Evolutionary conservation across 176 grass and related monocot species (phyloP), one percentile per base, ranked within the genome.

Genomic region (Aechmea fasciata): DNA sequence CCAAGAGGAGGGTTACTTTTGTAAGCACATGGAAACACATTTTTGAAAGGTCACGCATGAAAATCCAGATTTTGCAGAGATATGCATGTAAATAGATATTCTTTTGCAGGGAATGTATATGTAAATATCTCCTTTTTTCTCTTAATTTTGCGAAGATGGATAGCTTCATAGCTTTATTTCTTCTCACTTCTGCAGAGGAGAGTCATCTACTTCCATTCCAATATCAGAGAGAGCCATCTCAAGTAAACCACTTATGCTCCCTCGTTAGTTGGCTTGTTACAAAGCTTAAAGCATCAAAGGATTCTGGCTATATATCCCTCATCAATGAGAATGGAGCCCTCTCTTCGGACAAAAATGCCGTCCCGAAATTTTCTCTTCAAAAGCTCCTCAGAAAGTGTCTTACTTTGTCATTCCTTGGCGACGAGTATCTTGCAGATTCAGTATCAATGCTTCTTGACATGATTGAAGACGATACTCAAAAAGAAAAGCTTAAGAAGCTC

Each of bases 401-500:
- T 51, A 72, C 49, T 68, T 75, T 90, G 55, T 84, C 79, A 25
- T 69, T 76, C 62, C 47, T 77, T 29, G 77, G 81, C 66, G 82
- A 90, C 76, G 83, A 72, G 66, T 75, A 83, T 76, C 59, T 92
- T 48, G 66, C 76, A 25, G 85, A 83, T 85, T 91, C 93, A 75
- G 79, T 63, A 64, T 13, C 77, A 25, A 52, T 90, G 48, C 80
- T 92, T 29, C 51, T 83, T 51, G 89, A 92, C 70, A 97, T 92
- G 94, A 49, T 78, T 2, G 61, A 67, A 52, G 57, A 73, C 72
- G 48, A 64, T 20, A 66, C 66, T 11, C 50, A 67, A 70, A 92
- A 83, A 69, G 77, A 79, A 13, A 92, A 82, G 80, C 54, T 92
- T 63, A 92, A 69, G 79, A 92, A 92, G 74, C 79, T 90, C 49